Percentiles rank a stretch among this genome's conserved stretches.
phyloP scores from a whole-genome alignment of 257 asterid species.

The Solanum sitiens region DNA sequence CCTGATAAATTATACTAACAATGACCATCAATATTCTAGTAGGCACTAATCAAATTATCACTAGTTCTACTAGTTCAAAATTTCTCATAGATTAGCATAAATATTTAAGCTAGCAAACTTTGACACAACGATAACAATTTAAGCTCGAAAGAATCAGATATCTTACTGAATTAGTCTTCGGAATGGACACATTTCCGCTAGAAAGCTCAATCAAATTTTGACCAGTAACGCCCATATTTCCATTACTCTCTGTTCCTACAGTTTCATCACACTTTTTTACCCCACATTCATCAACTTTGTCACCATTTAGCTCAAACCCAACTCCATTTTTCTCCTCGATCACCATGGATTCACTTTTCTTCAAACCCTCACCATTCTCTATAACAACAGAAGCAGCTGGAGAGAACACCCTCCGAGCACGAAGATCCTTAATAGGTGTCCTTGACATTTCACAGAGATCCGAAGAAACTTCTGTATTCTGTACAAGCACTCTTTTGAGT shows the following conservation, averaged over 20 bases:
- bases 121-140: neutral
- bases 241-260: neutral
- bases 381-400: slow-evolving; percentile 14
- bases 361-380: neutral
- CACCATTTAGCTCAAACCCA: neutral
- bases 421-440: slow-evolving; percentile 33
- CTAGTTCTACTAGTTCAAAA: neutral
- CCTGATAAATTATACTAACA: neutral
- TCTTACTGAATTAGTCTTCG: neutral
- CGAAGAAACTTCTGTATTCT: slow-evolving; percentile 1
- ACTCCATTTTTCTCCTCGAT: neutral
- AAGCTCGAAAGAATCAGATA: neutral
- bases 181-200: neutral
- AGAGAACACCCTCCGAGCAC: slow-evolving; percentile 36
- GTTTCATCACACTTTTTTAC: neutral
- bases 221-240: neutral
- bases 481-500: neutral
- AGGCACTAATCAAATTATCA: neutral
- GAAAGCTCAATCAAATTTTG: neutral
- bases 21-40: neutral
- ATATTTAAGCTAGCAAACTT: neutral
- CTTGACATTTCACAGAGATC: slow-evolving; percentile 12
- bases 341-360: neutral
- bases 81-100: neutral
- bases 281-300: neutral